These are phyloP conservation scores for Chernovozyma aurita DNA, from an alignment of 1,139 yeast genomes.

Conservation along the genomic window DNA sequence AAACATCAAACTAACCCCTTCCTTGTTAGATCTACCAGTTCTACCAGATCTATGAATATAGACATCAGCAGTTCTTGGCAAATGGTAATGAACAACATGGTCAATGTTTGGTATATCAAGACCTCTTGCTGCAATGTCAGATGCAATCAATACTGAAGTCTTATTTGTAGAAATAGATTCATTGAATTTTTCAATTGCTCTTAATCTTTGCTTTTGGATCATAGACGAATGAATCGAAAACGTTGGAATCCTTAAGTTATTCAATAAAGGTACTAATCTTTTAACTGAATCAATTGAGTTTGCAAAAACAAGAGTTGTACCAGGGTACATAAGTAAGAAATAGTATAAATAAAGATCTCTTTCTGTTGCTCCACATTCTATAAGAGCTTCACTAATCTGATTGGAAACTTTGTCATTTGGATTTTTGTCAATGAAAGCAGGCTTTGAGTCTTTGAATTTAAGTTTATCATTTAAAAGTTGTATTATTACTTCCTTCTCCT, in stretches of 20 bases:
- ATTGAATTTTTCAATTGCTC: slow-evolving; percentile 73
- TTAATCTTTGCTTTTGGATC: slow-evolving; percentile 90
- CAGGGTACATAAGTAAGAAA: slow-evolving; percentile 81
- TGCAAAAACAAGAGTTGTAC: slow-evolving; percentile 86
- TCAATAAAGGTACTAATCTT: slow-evolving; percentile 72
- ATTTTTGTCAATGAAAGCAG: slow-evolving; percentile 74
- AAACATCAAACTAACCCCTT: slow-evolving; percentile 89
- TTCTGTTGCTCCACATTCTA: slow-evolving; percentile 88
- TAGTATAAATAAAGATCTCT: slow-evolving; percentile 89
- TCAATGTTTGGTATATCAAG: slow-evolving; percentile 87
- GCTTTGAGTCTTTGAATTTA: slow-evolving; percentile 54
- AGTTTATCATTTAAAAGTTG: slow-evolving; percentile 53
- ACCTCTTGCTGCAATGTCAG: slow-evolving; percentile 99
- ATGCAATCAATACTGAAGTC: slow-evolving; percentile 78
- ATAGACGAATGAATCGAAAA: slow-evolving; percentile 88
- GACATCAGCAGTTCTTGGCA: slow-evolving; percentile 92
- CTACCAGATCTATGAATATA: slow-evolving; percentile 97
- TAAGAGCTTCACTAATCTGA: slow-evolving; percentile 75
- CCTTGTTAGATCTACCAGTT: slow-evolving; percentile 93
- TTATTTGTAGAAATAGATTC: slow-evolving; percentile 45
- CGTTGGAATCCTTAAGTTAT: slow-evolving; percentile 64
- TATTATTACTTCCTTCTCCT: slow-evolving; percentile 51
- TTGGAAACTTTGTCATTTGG: slow-evolving; percentile 80
- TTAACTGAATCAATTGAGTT: slow-evolving; percentile 93
- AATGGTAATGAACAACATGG: slow-evolving; percentile 93